Evolutionary conservation across 2,329 filamentous ascomycete genomes (phyloP), one percentile per base, ranked within the genome.

Genomic region (Seiridium unicorne): DNA sequence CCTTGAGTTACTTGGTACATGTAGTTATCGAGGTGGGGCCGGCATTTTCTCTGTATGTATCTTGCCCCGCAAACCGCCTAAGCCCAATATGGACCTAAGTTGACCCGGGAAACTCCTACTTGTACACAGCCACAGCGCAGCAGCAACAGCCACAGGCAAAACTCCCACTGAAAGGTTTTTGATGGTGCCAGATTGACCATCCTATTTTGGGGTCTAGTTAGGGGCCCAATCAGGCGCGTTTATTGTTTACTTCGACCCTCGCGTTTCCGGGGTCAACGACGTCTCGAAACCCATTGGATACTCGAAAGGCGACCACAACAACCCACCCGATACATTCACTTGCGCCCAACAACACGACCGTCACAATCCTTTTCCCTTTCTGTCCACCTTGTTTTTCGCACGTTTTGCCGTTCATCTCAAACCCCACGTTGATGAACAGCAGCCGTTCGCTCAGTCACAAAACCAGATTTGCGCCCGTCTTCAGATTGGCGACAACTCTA

Each of bases 241-340:
- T n/a, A 53, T 53, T 53, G 49, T 53, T 53, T 53, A 53, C 49
- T 53, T 53, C 38, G 49, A 18, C 49, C 34, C 49, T 53, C 49
- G 49, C 49, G 49, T 53, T 34, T 35, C 34, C 49, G 38, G 38
- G 49, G 49, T 53, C 49, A 53, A 53, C 49, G 34, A 35, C 32
- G 34, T 53, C 49, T 53, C 49, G 35, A 53, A 53, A 13, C 34
- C 49, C 32, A 35, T 53, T 35, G 49, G 31, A 53, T 53, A 53
- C 40, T 57, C 55, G 55, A 46, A 18, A 31, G 35, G n/a, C 34
- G 34, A 49, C 38, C 55, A 51, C 11, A 58, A 58, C 55, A 51
- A 58, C 55, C 55, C 34, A 40, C 44, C 42, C 11, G 13, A 44
- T n/a, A 38, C 55, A 40, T 46, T 51, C 55, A 42, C 46, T 58